phyloP scores from a whole-genome alignment of 2,329 filamentous ascomycete species.

The Lachnellula hyalina region DNA sequence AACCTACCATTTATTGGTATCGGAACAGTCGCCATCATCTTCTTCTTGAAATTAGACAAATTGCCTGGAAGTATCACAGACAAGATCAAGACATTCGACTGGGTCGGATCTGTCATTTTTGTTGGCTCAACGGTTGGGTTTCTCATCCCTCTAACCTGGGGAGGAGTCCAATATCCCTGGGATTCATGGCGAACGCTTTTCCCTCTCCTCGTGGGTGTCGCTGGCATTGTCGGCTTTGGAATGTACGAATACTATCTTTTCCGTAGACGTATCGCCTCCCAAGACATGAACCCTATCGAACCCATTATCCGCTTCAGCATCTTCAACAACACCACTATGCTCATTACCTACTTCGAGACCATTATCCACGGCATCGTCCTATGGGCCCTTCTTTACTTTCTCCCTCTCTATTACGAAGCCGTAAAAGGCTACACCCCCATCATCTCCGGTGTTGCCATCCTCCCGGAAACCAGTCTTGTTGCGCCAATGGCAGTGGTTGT shows the following conservation, averaged over 20 bases:
- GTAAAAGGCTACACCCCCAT: constrained; percentile 51
- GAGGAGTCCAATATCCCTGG: constrained; percentile 63
- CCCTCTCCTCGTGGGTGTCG: constrained; percentile 51
- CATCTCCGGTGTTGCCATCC: constrained; percentile 48
- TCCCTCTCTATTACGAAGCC: constrained; percentile 46
- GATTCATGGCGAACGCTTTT: constrained; percentile 55
- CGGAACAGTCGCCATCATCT: constrained; percentile 21
- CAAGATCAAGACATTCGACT: constrained; percentile 51
- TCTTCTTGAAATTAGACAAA: constrained; percentile 26
- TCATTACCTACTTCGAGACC: constrained; percentile 47
- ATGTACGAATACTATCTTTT: constrained; percentile 43
- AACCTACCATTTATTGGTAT: constrained; percentile 27
- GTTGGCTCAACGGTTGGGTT: constrained; percentile 53
- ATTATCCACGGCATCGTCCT: constrained; percentile 53
- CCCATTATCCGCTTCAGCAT: constrained; percentile 38
- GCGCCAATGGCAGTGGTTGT: constrained; percentile 54
- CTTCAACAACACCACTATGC: constrained; percentile 43
- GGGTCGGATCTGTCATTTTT: constrained; percentile 57
- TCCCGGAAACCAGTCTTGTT: constrained; percentile 58
- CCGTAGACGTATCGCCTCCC: constrained; percentile 19
- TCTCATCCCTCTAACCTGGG: constrained; percentile 59
- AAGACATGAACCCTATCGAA: constrained; percentile 18
- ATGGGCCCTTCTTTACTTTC: constrained; percentile 51
- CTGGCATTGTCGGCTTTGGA: constrained; percentile 46
- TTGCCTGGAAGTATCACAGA: constrained; percentile 16